These are phyloP conservation scores for Adansonia gregorii DNA, from an alignment of 441 rosid genomes.

Conservation along the genomic window DNA sequence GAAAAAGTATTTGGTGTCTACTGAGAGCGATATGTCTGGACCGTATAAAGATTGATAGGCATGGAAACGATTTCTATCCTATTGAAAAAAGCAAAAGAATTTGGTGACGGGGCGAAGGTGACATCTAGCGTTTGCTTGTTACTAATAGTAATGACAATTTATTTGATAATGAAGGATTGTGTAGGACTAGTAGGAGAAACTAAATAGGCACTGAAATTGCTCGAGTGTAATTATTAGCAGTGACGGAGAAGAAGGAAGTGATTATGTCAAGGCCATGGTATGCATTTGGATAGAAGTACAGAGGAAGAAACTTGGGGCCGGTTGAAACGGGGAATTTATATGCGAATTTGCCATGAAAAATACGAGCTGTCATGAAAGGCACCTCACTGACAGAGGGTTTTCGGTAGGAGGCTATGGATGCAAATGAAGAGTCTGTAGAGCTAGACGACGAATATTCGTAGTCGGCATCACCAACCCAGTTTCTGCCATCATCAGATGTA, in stretches of 20 bases:
- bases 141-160: slow-evolving; percentile 14
- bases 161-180: slow-evolving; percentile 19
- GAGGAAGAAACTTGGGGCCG: slow-evolving; percentile 28
- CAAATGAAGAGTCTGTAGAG: slow-evolving; percentile 8
- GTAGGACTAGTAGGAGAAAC: slow-evolving; percentile 13
- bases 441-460: slow-evolving; percentile 12
- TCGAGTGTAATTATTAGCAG: slow-evolving; percentile 7
- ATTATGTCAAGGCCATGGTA: slow-evolving; percentile 7
- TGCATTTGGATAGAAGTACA: slow-evolving; percentile 22
- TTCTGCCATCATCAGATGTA: slow-evolving; percentile 19
- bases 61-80: slow-evolving; percentile 16
- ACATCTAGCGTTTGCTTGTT: background rate
- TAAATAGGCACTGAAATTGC: slow-evolving; percentile 29
- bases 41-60: slow-evolving; percentile 4
- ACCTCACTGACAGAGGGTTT: background rate
- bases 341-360: slow-evolving; percentile 14
- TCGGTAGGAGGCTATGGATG: background rate
- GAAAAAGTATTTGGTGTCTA: background rate
- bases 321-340: slow-evolving; percentile 20
- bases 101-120: background rate
- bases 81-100: background rate
- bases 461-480: slow-evolving; percentile 31
- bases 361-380: slow-evolving; percentile 36
- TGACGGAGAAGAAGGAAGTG: slow-evolving; percentile 30
- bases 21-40: background rate